Base-by-base conservation (phyloP, 2,329 filamentous ascomycete species). In the Colletotrichum truncatum region DNA sequence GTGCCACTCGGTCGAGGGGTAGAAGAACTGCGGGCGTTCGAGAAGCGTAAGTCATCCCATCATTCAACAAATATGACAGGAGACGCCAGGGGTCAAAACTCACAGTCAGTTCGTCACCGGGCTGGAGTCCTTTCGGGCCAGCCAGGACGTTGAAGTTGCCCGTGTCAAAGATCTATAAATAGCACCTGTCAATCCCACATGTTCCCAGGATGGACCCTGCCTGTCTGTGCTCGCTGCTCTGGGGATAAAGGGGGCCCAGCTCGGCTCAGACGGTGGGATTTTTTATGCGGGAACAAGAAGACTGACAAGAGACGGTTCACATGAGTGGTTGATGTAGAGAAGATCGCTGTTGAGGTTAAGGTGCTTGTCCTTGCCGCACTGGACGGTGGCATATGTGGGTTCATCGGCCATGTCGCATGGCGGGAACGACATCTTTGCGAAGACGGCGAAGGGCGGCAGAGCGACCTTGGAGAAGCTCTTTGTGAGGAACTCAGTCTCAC, bases 1-100 rank as follows among this genome's bases (percentile, higher is more conserved):
- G 72, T 82, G 72, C 89, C 89, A 93, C 77, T 93, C 91, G 1
- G 90, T 92, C 57, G 88, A 91, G 4, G 91, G 90, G 71, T 93
- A 93, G 78, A 93, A 93, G 80, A 92, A 93, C 74, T 87, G 55
- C 28, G 38, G 32, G 12, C 34, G 51, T n/a, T n/a, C n/a, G n/a
- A n/a, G n/a, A n/a, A n/a, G n/a, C n/a, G n/a, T n/a, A n/a, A n/a
- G n/a, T n/a, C n/a, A n/a, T n/a, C n/a, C n/a, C n/a, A n/a, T n/a
- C n/a, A n/a, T n/a, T n/a, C n/a, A n/a, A n/a, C n/a, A n/a, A n/a
- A n/a, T n/a, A n/a, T n/a, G n/a, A n/a, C n/a, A n/a, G n/a, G n/a
- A n/a, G n/a, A n/a, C n/a, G n/a, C n/a, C 14, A 34, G 21, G 23
- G 39, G 28, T 26, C 28, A 45, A 75, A 43, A 73, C 77, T 65